These are phyloP conservation scores for Hymenoscyphus occultus DNA, from an alignment of 2,329 filamentous ascomycete genomes.

Conservation along the genomic window DNA sequence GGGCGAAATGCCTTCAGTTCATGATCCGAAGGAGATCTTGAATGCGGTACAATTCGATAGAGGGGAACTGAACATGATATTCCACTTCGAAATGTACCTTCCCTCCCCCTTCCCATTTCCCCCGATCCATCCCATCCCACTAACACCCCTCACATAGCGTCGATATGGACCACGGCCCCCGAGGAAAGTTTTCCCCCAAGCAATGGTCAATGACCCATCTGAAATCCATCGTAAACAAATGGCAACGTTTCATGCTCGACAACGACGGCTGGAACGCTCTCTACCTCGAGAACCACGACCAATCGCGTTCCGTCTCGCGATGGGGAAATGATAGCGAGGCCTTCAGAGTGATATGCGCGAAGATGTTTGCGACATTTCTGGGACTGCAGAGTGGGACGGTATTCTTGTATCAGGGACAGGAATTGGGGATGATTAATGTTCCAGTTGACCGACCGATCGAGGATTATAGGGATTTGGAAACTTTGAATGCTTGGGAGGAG, in stretches of 20 bases:
- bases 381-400: constrained; percentile 51
- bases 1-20: constrained; percentile 47
- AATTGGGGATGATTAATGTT: constrained; percentile 57
- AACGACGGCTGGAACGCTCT: constrained; percentile 56
- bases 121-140: background rate
- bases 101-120: constrained; percentile 23
- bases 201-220: constrained; percentile 39
- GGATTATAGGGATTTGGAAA: constrained; percentile 68
- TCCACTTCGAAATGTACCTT: constrained; percentile 62
- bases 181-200: constrained; percentile 46
- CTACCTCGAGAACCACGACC: constrained; percentile 58
- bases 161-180: constrained; percentile 46
- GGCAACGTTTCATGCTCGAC: constrained; percentile 50
- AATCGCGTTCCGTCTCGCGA: constrained; percentile 49
- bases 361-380: constrained; percentile 53
- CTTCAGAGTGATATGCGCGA: constrained; percentile 44
- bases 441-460: constrained; percentile 56
- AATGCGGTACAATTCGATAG: constrained; percentile 53
- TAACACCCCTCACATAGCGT: constrained; percentile 40
- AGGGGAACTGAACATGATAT: constrained; percentile 67
- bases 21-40: constrained; percentile 48
- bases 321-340: constrained; percentile 44
- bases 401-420: constrained; percentile 60
- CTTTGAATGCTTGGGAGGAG: constrained; percentile 48
- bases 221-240: constrained; percentile 47